Percentiles rank a stretch among this genome's conserved stretches.
Conservation (phyloP, 768 basidiomycete genomes). For the Naganishia kalamii region DNA sequence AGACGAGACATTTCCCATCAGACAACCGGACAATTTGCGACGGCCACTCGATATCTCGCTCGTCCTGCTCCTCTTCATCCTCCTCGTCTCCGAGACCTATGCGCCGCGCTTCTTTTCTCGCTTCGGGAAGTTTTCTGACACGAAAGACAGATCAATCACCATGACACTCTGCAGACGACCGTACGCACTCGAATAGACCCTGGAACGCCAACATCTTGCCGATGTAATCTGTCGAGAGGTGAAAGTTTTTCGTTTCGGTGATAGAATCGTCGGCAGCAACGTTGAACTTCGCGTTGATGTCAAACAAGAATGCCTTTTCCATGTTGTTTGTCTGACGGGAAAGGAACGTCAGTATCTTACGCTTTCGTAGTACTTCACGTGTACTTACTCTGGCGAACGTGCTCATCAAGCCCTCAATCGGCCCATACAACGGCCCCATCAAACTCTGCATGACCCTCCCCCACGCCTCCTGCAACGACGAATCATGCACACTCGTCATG, state of each 20-base stretch:
- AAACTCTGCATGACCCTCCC: slow-evolving; percentile 81
- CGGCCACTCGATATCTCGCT: slow-evolving; percentile 21
- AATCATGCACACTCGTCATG: slow-evolving; percentile 88
- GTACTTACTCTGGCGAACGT: slow-evolving; percentile 47
- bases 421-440: slow-evolving; percentile 67
- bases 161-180: neutral
- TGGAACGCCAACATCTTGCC: slow-evolving; percentile 80
- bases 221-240: slow-evolving; percentile 83
- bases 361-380: too few relatives aligned
- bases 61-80: slow-evolving; percentile 16
- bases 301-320: slow-evolving; percentile 89
- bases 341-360: too few relatives aligned
- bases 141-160: neutral
- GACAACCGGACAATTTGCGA: slow-evolving; percentile 8
- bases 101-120: slow-evolving; percentile 17
- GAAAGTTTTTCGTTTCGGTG: slow-evolving; percentile 79
- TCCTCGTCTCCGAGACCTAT: slow-evolving; percentile 22
- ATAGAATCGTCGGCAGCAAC: slow-evolving; percentile 91
- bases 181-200: slow-evolving; percentile 72
- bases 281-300: slow-evolving; percentile 73
- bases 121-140: slow-evolving; percentile 14
- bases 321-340: slow-evolving; percentile 74
- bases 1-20: slow-evolving; percentile 39
- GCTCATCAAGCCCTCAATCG: slow-evolving; percentile 79
- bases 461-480: slow-evolving; percentile 84